Evolutionary conservation across 192 early-diverging fungal species (phyloP).

Genomic region (Coemansia sp.): DNA sequence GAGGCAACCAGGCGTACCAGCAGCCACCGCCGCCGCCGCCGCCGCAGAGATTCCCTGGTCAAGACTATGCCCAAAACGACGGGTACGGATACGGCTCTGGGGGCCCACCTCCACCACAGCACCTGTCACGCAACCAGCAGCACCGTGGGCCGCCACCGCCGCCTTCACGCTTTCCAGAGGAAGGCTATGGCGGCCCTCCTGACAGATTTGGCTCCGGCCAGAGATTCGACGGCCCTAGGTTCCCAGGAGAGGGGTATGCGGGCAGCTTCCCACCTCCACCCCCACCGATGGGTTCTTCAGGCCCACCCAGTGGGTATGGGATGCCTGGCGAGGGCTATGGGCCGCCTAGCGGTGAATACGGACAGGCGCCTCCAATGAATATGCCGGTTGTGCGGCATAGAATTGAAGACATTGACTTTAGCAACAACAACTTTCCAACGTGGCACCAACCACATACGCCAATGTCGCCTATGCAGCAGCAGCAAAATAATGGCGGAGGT

Average conservation of each 20-base stretch:
- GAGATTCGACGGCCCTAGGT: conserved; percentile 9
- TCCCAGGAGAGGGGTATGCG: conserved; percentile 23
- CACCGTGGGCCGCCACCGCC: conserved; percentile 11
- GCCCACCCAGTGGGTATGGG: conserved; percentile 9
- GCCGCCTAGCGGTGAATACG: conserved; percentile 16
- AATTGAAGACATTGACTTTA: conserved; percentile 52
- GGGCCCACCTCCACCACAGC: conserved; percentile 12
- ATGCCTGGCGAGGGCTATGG: conserved; percentile 18
- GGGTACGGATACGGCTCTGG: conserved; percentile 15
- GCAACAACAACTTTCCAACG: conserved; percentile 42
- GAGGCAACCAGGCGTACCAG: conserved; percentile 5
- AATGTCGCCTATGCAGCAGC: conserved; percentile 15
- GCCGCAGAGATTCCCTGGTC: conserved; percentile 21
- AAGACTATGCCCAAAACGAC: conserved; percentile 24
- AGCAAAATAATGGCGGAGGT: conserved; percentile 13
- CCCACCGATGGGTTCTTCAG: conserved; percentile 5
- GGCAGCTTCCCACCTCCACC: conserved; percentile 4
- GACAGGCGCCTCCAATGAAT: conserved; percentile 29
- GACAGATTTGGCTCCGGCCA: conserved; percentile 10
- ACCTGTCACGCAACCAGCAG: conserved; percentile 9
- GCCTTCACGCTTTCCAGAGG: conserved; percentile 13
- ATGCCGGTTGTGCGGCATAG: conserved; percentile 43
- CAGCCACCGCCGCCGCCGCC: conserved; percentile 9
- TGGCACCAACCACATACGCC: conserved; percentile 32
- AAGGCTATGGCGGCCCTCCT: conserved; percentile 18